These are phyloP conservation scores for Umbellularia californica DNA, from an alignment of 164 flowering plant species.

Conservation along the genomic window DNA sequence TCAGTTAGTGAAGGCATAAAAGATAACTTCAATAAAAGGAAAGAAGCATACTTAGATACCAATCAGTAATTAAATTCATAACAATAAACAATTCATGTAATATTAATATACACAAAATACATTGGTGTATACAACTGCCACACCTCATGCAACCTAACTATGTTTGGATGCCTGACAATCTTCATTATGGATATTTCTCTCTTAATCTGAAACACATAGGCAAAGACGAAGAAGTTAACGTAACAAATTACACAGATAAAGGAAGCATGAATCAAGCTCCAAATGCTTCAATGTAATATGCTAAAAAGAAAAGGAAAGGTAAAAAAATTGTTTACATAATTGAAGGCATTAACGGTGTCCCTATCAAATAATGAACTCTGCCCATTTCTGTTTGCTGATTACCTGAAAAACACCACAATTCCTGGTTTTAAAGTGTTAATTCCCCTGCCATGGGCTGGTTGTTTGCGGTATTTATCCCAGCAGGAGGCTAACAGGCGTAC, in stretches of 20 bases:
- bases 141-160: slow-evolving; percentile 92
- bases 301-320: no score
- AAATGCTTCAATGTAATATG: no score
- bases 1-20: background rate
- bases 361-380: no score
- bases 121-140: slow-evolving; percentile 5
- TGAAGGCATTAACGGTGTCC: no score
- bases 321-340: no score
- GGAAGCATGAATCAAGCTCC: background rate
- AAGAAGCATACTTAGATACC: background rate
- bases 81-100: background rate
- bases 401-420: no score
- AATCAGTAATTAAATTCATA: background rate
- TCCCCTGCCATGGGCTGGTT: no score
- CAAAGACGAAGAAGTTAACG: background rate
- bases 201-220: slow-evolving; percentile 63
- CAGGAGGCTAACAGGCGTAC: no score
- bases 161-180: slow-evolving; percentile 93
- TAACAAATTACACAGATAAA: slow-evolving; percentile 4
- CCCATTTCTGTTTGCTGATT: no score
- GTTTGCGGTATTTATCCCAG: no score
- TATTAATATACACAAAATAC: background rate
- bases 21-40: background rate
- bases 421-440: no score
- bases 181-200: slow-evolving; percentile 98